Evolutionary conservation across 148 eudicot genomes (phyloP), one percentile per base, ranked within the genome.

Genomic region (Rhododendron williamsianum): DNA sequence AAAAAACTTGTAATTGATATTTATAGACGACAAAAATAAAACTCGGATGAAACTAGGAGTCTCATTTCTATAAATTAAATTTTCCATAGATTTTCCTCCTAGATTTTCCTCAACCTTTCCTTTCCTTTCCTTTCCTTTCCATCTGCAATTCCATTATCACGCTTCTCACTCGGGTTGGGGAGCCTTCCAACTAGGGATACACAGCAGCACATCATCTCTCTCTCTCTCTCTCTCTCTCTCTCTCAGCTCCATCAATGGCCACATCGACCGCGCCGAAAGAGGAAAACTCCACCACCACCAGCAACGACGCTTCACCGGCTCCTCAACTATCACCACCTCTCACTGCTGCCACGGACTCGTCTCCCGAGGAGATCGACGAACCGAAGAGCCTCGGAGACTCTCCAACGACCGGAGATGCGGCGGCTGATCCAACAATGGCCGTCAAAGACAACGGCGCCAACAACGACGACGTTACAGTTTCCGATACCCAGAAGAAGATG

Each of bases 401-500:
- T 16, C 19, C 76, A 35, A 76, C 3, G 8, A 41, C 60, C 11
- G 80, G 15, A 35, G 33, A 83, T 15, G 76, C 80, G 10, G 69
- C 82, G 10, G 72, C 51, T 0, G 80, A 78, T 5, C 51, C 82
- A n/a, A 38, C 82, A n/a, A 38, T 38, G 38, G 78, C 89, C 9
- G 83, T 80, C 48, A 84, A 82, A n/a, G 56, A 30, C 45, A 45
- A 36, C 60, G 81, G 83, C 41, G 23, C 38, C 9, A 54, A 38
- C 72, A 9, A 85, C 54, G 54, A 78, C 49, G 51, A 11, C 74
- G 87, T 60, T 54, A 84, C 89, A 3, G 89, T 85, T 23, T 81
- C 90, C 30, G 91, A 86, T 87, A 63, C 88, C n/a, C 88, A 91
- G 90, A 96, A 89, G 94, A 96, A 96, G 93, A 86, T 91, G 80